A percentile compares a stretch with the other conserved stretches of the same genome.
Evolutionary conservation across 805 yeast genomes (phyloP).

Genomic region (Candida boidinii): DNA sequence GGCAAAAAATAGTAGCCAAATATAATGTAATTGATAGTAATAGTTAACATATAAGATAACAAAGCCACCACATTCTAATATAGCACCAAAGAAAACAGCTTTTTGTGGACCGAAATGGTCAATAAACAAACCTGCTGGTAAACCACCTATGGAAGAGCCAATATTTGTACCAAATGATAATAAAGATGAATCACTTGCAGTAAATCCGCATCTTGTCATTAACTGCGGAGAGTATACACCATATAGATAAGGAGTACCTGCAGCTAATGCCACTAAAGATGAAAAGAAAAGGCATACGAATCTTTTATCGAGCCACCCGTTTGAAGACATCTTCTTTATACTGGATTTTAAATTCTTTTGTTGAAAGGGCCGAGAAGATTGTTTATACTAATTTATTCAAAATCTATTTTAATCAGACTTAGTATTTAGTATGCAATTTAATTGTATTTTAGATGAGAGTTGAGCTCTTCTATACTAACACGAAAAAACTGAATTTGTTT

Average conservation of each 20-base stretch:
- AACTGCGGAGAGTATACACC: slow-evolving; percentile 74
- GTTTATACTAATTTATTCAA: no score
- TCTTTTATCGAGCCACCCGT: no score
- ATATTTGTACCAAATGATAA: slow-evolving; percentile 53
- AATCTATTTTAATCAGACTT: no score
- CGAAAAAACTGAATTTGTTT: no score
- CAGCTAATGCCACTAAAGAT: slow-evolving; percentile 48
- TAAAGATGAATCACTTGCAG: slow-evolving; percentile 54
- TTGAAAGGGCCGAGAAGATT: no score
- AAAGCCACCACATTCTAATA: slow-evolving; percentile 48
- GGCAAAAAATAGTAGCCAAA: slow-evolving; percentile 36
- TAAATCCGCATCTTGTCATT: slow-evolving; percentile 44
- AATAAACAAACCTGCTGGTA: slow-evolving; percentile 61
- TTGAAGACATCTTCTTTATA: no score
- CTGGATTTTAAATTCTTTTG: no score
- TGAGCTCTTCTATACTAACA: no score
- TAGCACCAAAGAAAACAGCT: slow-evolving; percentile 48
- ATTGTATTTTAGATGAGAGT: no score
- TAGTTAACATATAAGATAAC: slow-evolving; percentile 40
- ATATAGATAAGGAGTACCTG: slow-evolving; percentile 70
- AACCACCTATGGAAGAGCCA: slow-evolving; percentile 64
- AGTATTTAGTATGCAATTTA: no score
- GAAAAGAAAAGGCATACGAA: slow-evolving; percentile 12
- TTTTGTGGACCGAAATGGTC: slow-evolving; percentile 50
- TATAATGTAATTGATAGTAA: slow-evolving; percentile 26